phyloP scores from a whole-genome alignment of 768 basidiomycete genomes.

The Tylopilus sp. region DNA sequence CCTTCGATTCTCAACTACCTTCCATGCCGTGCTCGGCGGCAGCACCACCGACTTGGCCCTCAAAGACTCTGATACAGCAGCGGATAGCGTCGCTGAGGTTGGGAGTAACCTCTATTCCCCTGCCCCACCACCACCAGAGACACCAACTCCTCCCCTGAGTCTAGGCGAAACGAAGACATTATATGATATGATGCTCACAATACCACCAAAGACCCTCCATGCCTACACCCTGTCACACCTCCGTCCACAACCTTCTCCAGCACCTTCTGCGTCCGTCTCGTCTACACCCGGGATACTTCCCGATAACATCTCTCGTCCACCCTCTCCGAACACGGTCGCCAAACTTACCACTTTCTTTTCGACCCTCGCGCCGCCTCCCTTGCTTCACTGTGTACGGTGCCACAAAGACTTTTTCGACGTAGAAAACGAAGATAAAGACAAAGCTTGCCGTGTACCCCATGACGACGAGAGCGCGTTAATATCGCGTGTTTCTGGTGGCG shows the following conservation, averaged over 20 bases:
- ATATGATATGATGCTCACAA: constrained; percentile 48
- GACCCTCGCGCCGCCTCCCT: constrained; percentile 60
- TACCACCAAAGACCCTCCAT: constrained; percentile 68
- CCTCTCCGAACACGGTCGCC: constrained; percentile 39
- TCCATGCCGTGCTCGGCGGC: constrained; percentile 12
- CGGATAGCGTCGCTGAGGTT: constrained; percentile 8
- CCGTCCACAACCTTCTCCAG: constrained; percentile 11
- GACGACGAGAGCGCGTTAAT: constrained; percentile 81
- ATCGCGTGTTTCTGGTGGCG: constrained; percentile 47
- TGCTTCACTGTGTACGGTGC: constrained; percentile 72
- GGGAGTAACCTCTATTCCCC: constrained; percentile 4
- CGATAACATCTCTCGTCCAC: constrained; percentile 13
- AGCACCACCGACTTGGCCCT: constrained; percentile 22
- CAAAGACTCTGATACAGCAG: constrained; percentile 14
- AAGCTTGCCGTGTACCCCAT: constrained; percentile 66
- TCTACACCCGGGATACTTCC: constrained; percentile 13
- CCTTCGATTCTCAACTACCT: constrained; percentile 17
- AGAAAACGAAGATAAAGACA: constrained; percentile 59
- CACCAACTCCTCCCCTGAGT: constrained; percentile 36
- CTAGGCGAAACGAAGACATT: constrained; percentile 44
- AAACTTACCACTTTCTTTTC: constrained; percentile 58
- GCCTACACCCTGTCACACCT: constrained; percentile 56
- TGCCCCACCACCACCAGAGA: constrained; percentile 27
- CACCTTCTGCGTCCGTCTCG: constrained; percentile 1
- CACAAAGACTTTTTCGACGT: constrained; percentile 68